Base-by-base conservation (phyloP, 257 asterid genomes). In the Scutellaria barbata region DNA sequence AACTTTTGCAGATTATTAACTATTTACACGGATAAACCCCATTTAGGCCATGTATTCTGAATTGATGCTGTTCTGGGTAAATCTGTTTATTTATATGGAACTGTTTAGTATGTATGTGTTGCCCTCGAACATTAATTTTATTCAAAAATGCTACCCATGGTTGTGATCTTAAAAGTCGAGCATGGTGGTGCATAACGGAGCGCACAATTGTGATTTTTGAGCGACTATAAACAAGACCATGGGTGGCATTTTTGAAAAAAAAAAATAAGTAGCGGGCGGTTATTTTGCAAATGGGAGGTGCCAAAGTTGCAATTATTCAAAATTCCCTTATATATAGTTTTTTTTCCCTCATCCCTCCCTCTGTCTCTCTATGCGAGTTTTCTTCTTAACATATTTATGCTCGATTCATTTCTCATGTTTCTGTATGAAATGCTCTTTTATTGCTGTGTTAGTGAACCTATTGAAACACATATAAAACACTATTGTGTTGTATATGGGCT, bases 41-140 rank as follows among this genome's bases (percentile, higher is more conserved):
- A 48, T 17, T 47, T 25, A 16, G 33, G 17, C 52, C 52, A 41
- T 62, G 17, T 66, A 50, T 35, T 10, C 46, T 53, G 5, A 14
- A 51, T 33, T 35, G 46, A 35, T 66, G 60, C 71, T 33, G 9
- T 17, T 65, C 9, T 10, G 50, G 50, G 51, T 61, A 46, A 11
- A 43, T n/a, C 7, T 11, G 7, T 71, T 30, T 35, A 17, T 67
- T 10, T 33, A 8, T 37, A 16, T 59, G 14, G 20, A 6, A 39
- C 12, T 35, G 30, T 43, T 20, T 61, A 5, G 37, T 61, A 18
- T 55, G 54, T 20, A 50, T 20, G 17, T 8, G 45, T 30, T 45
- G 37, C 37, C 48, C 13, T 45, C 22, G n/a, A 30, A 3, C 5
- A 30, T 30, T 30, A 30, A 30, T 30, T 30, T 22, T 30, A 30